A percentile compares a stretch with the other conserved stretches of the same genome.
Conservation (phyloP, 768 basidiomycete species). For the Imleria badia region DNA sequence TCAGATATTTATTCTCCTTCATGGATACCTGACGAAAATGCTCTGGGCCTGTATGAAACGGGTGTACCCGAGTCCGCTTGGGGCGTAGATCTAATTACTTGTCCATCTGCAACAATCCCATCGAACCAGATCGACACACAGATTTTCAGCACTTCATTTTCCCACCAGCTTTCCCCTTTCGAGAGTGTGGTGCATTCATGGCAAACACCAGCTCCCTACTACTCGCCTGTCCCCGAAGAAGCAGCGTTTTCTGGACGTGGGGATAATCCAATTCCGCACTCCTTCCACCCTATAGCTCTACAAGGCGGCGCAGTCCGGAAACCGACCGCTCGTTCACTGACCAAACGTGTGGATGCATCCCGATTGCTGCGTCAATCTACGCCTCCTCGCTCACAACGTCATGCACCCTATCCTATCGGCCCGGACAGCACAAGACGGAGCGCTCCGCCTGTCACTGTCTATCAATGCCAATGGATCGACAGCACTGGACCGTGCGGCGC, state of each 20-base stretch:
- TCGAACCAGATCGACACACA: not conserved
- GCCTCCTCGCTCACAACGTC: not conserved
- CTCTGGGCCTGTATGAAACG: not conserved
- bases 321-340: not conserved
- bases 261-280: not conserved
- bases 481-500: not conserved
- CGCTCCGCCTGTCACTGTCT: not conserved
- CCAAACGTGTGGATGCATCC: not conserved
- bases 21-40: not conserved
- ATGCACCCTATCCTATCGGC: constrained; percentile 7
- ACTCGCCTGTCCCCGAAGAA: not conserved
- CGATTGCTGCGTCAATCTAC: not conserved
- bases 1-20: not conserved
- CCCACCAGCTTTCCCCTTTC: not conserved
- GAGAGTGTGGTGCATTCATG: not conserved
- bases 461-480: constrained; percentile 16
- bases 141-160: not conserved
- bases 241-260: not conserved
- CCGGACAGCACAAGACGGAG: not conserved
- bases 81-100: not conserved
- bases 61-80: not conserved
- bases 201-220: not conserved
- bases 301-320: not conserved
- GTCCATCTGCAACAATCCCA: not conserved
- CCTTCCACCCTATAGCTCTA: not conserved